Evolutionary conservation across 495 filamentous ascomycete genomes (phyloP).

Genomic region (Penicillium crystallinum): DNA sequence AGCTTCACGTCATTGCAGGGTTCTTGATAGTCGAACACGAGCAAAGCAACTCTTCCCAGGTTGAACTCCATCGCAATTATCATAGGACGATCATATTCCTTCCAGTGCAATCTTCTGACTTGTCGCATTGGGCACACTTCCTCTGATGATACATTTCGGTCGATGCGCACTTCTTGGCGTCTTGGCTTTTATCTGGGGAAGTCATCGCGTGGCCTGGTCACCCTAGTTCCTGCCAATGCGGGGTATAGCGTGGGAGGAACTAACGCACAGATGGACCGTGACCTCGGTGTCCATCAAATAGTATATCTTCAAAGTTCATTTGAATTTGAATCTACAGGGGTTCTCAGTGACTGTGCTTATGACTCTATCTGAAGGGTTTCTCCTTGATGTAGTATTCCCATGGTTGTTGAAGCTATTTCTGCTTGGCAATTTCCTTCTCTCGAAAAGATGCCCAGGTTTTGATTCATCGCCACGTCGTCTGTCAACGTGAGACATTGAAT

Average conservation of each 20-base stretch:
- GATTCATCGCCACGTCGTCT: too few relatives aligned
- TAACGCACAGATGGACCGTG: not conserved
- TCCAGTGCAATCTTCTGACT: conserved; percentile 13
- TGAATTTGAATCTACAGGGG: not conserved
- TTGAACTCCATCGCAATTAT: too few relatives aligned
- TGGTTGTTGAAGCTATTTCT: too few relatives aligned
- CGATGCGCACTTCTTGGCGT: conserved; percentile 11
- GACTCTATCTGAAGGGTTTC: too few relatives aligned
- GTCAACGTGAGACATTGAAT: too few relatives aligned
- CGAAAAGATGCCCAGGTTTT: too few relatives aligned
- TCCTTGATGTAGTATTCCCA: too few relatives aligned
- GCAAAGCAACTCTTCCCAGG: too few relatives aligned
- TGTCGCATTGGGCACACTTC: not conserved
- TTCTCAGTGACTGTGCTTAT: too few relatives aligned
- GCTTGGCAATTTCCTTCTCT: too few relatives aligned
- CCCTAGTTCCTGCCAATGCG: conserved; percentile 14
- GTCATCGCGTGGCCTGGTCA: conserved; percentile 21
- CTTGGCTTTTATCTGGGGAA: conserved; percentile 27
- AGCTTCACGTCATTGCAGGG: conserved; percentile 19
- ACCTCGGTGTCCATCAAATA: not conserved
- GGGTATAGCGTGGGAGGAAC: conserved; percentile 17
- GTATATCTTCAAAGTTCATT: not conserved
- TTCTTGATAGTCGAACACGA: too few relatives aligned
- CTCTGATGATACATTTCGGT: not conserved
- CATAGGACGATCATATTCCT: too few relatives aligned